phyloP scores from a whole-genome alignment of 2,329 filamentous ascomycete genomes.

The Parastagonospora avenae region DNA sequence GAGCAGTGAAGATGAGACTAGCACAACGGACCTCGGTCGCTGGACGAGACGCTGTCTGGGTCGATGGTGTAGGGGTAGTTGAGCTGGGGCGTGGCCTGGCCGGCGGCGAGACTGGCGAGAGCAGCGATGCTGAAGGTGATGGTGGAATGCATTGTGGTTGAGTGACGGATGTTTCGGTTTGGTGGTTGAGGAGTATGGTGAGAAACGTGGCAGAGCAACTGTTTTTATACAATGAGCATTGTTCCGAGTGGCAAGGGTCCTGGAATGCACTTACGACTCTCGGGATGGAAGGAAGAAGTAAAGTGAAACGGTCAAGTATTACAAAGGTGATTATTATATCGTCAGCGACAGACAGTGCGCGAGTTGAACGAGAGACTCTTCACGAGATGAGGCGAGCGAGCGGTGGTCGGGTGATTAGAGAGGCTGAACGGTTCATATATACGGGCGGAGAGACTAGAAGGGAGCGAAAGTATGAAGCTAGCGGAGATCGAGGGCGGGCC shows the following conservation, averaged over 20 bases:
- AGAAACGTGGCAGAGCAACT: neutral
- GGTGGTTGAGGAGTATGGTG: too few relatives aligned
- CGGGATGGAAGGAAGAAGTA: slow-evolving; percentile 6
- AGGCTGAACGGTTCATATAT: neutral
- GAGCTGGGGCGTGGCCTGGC: slow-evolving; percentile 47
- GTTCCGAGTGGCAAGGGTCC: neutral
- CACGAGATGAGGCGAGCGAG: slow-evolving; percentile 38
- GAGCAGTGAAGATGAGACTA: neutral
- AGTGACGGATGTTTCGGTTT: neutral
- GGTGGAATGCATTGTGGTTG: slow-evolving; percentile 52
- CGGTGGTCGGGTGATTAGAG: slow-evolving; percentile 7
- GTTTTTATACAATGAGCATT: slow-evolving; percentile 1
- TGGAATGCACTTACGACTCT: slow-evolving; percentile 17
- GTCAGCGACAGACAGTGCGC: slow-evolving; percentile 30
- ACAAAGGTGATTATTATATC: slow-evolving; percentile 11
- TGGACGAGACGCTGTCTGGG: slow-evolving; percentile 62
- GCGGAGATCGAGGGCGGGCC: slow-evolving; percentile 16
- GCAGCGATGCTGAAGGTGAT: slow-evolving; percentile 59
- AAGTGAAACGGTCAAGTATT: slow-evolving; percentile 10
- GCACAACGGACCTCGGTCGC: slow-evolving; percentile 57
- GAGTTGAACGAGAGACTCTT: slow-evolving; percentile 6
- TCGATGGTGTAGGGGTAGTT: slow-evolving; percentile 60
- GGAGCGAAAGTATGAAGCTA: slow-evolving; percentile 17
- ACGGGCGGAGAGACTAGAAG: slow-evolving; percentile 15
- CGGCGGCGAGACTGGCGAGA: slow-evolving; percentile 57